A percentile compares a stretch with the other conserved stretches of the same genome.
phyloP scores from a whole-genome alignment of 2,329 filamentous ascomycete species.

The Fusarium pilosicola region DNA sequence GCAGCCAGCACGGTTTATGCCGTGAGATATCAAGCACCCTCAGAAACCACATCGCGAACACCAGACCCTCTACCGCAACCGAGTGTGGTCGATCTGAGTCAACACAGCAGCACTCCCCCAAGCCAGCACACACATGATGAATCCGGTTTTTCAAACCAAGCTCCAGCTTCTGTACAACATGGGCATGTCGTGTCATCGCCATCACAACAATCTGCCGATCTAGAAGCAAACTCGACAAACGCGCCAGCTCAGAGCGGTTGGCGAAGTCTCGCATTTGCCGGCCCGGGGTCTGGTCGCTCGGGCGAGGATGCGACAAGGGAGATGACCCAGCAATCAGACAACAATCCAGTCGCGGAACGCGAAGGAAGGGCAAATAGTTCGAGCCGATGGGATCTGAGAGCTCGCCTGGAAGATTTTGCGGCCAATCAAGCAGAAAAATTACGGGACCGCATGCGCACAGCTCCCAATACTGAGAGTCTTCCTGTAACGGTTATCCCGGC shows the following conservation, averaged over 20 bases:
- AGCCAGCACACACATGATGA: slow-evolving; percentile 44
- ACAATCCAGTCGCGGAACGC: slow-evolving; percentile 2
- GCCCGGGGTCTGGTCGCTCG: slow-evolving; percentile 20
- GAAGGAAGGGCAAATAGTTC: slow-evolving; percentile 28
- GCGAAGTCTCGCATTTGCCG: slow-evolving; percentile 40
- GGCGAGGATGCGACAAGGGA: slow-evolving; percentile 23
- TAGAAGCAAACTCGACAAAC: slow-evolving; percentile 43
- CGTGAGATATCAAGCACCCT: slow-evolving; percentile 68
- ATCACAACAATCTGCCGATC: slow-evolving; percentile 35
- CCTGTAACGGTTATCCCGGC: slow-evolving; percentile 71
- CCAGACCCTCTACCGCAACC: slow-evolving; percentile 52
- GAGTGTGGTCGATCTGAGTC: slow-evolving; percentile 47
- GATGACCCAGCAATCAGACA: slow-evolving; percentile 5
- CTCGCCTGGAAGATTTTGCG: slow-evolving; percentile 69
- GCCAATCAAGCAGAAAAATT: slow-evolving; percentile 69
- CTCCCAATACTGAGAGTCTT: slow-evolving; percentile 63
- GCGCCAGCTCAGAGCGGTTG: slow-evolving; percentile 41
- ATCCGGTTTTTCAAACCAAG: slow-evolving; percentile 33
- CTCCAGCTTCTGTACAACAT: slow-evolving; percentile 35
- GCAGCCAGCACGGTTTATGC: slow-evolving; percentile 73
- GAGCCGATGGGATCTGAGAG: slow-evolving; percentile 65
- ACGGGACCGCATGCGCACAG: slow-evolving; percentile 65
- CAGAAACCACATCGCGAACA: slow-evolving; percentile 60
- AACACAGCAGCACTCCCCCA: slow-evolving; percentile 48
- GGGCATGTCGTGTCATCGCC: slow-evolving; percentile 30